phyloP scores from a whole-genome alignment of 345 rosid species.

The Euphorbia pulcherrima region DNA sequence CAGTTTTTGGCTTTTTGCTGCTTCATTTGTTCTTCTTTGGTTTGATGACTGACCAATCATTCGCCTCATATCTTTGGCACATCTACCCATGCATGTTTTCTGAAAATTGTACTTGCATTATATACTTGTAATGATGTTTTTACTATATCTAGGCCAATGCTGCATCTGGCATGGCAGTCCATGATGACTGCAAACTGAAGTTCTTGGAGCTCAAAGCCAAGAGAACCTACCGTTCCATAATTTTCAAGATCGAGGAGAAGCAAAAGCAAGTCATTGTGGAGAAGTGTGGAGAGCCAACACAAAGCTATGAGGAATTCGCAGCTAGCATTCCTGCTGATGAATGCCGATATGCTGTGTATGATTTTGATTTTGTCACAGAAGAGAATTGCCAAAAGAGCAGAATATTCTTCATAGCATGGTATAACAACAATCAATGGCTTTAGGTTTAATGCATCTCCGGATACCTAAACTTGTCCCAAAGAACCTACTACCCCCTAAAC shows the following conservation, averaged over 20 bases:
- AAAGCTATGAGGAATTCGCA: slow-evolving; percentile 7
- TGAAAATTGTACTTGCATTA: not conserved
- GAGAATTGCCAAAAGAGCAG: slow-evolving; percentile 30
- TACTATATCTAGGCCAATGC: slow-evolving; percentile 15
- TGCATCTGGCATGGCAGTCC: slow-evolving; percentile 12
- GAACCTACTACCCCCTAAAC: no score
- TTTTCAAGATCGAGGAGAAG: slow-evolving; percentile 4
- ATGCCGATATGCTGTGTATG: slow-evolving; percentile 20
- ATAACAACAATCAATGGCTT: not conserved
- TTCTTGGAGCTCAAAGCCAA: slow-evolving; percentile 19
- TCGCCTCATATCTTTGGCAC: not conserved
- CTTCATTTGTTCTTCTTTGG: not conserved
- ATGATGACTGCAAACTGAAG: slow-evolving; percentile 9
- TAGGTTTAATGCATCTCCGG: not conserved
- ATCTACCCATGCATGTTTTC: not conserved
- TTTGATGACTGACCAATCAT: not conserved
- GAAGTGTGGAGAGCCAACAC: slow-evolving; percentile 2
- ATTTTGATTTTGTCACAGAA: slow-evolving; percentile 23
- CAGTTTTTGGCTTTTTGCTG: not conserved
- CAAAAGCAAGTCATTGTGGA: slow-evolving; percentile 10
- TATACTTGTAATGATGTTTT: not conserved
- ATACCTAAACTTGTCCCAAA: no score
- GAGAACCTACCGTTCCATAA: slow-evolving; percentile 7
- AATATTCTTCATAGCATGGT: slow-evolving; percentile 28
- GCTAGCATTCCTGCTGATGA: slow-evolving; percentile 13